These are phyloP conservation scores for Saraca asoca DNA, from an alignment of 331 rosid genomes.

Conservation along the genomic window DNA sequence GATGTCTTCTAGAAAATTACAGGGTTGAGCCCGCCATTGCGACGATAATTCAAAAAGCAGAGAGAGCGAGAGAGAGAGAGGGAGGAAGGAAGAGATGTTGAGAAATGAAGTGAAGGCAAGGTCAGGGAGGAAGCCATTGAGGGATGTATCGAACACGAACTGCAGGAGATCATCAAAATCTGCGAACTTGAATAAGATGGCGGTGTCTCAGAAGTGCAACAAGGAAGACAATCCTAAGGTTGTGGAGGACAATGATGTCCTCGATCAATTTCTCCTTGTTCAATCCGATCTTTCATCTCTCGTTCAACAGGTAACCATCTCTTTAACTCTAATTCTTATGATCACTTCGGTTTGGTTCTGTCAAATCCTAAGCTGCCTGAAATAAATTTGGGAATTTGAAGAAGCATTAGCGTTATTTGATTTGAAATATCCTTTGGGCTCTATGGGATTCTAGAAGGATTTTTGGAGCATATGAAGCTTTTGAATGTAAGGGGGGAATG, in stretches of 20 bases:
- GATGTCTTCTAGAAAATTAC: not conserved
- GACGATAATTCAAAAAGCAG: constrained; percentile 36
- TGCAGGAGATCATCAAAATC: constrained; percentile 35
- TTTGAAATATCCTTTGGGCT: not conserved
- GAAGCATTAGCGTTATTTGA: not conserved
- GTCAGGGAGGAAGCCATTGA: constrained; percentile 44
- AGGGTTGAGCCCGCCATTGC: constrained; percentile 18
- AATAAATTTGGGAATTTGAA: not conserved
- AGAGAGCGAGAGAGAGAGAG: constrained; percentile 25
- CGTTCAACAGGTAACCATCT: constrained; percentile 50
- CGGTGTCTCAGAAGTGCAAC: constrained; percentile 8
- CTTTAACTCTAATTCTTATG: not conserved
- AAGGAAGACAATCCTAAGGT: constrained; percentile 1
- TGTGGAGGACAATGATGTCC: constrained; percentile 41
- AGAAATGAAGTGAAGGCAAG: constrained; percentile 40
- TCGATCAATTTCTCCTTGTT: constrained; percentile 61
- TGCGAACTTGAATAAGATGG: constrained; percentile 23
- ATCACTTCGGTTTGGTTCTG: not conserved
- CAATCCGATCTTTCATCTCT: constrained; percentile 69
- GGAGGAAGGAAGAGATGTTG: constrained; percentile 34
- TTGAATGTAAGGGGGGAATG: not conserved
- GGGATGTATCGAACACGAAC: constrained; percentile 45
- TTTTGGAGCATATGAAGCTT: not conserved
- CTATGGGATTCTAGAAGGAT: not conserved
- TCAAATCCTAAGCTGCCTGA: not conserved